Conservation (phyloP, 225 moss, liverwort and hornwort genomes). For the Ulota crispa region DNA sequence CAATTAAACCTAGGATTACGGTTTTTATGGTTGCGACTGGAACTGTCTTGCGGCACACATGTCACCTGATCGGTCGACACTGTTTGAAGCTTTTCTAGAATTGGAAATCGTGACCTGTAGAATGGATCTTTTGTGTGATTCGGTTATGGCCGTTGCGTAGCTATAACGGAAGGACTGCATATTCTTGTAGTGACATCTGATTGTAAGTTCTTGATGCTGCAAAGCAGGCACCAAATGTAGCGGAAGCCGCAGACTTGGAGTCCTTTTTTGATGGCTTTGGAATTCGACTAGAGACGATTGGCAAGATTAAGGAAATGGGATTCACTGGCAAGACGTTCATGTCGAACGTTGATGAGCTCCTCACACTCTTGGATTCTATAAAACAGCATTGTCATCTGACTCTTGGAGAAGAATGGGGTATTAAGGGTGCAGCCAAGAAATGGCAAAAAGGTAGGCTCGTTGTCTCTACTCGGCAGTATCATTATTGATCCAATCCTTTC, state of each 20-base stretch:
- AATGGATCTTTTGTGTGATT: constrained; percentile 6
- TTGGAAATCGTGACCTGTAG: not conserved
- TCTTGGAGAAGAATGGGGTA: constrained; percentile 72
- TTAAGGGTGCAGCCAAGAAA: constrained; percentile 65
- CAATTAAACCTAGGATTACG: not conserved
- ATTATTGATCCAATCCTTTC: not conserved
- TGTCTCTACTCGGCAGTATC: not conserved
- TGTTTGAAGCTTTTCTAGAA: not conserved
- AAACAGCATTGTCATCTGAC: constrained; percentile 64
- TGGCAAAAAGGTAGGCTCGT: constrained; percentile 54
- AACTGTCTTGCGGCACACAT: constrained; percentile 5
- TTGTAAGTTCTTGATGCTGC: constrained; percentile 33
- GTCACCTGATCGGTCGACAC: not conserved
- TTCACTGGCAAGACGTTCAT: constrained; percentile 65
- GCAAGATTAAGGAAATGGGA: constrained; percentile 65
- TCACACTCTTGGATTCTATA: constrained; percentile 55
- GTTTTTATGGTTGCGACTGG: constrained; percentile 21
- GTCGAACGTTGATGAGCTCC: constrained; percentile 62
- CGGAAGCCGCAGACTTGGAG: constrained; percentile 56
- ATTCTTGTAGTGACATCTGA: constrained; percentile 39
- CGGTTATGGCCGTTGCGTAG: constrained; percentile 49
- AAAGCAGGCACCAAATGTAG: constrained; percentile 39
- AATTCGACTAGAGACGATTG: constrained; percentile 57
- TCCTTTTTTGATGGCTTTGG: constrained; percentile 64
- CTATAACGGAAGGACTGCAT: constrained; percentile 33